These are phyloP conservation scores for Aspergillus coremiiformis DNA, from an alignment of 495 filamentous ascomycete genomes.

Conservation along the genomic window DNA sequence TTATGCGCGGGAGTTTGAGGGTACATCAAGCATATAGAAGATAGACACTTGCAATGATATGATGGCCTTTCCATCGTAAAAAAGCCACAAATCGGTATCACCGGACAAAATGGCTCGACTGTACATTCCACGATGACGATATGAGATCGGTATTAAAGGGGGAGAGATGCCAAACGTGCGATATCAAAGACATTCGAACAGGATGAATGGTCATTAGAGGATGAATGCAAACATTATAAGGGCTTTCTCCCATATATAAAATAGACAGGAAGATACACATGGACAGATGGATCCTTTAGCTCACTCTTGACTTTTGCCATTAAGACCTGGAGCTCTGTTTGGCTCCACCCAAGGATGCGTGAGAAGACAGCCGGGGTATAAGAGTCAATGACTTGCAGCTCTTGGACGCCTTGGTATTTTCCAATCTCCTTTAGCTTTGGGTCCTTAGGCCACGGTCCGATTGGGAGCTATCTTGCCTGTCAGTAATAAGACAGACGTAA, in stretches of 20 bases:
- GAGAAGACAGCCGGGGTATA: background rate
- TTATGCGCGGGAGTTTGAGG: slow-evolving; percentile 4
- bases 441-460: background rate
- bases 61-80: too few species aligned
- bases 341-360: background rate
- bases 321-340: background rate
- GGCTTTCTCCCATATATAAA: background rate
- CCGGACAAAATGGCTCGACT: too few species aligned
- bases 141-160: too few species aligned
- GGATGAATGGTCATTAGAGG: too few species aligned
- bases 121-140: too few species aligned
- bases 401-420: background rate
- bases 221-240: too few species aligned
- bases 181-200: too few species aligned
- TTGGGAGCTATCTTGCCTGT: background rate
- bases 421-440: background rate
- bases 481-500: background rate
- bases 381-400: background rate
- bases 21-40: too few species aligned
- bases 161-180: too few species aligned
- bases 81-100: too few species aligned
- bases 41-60: too few species aligned
- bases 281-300: background rate
- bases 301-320: background rate
- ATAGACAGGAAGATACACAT: background rate